A percentile compares a stretch with the other conserved stretches of the same genome.
Conservation (phyloP, 164 flowering plant genomes). For the Saururus chinensis region DNA sequence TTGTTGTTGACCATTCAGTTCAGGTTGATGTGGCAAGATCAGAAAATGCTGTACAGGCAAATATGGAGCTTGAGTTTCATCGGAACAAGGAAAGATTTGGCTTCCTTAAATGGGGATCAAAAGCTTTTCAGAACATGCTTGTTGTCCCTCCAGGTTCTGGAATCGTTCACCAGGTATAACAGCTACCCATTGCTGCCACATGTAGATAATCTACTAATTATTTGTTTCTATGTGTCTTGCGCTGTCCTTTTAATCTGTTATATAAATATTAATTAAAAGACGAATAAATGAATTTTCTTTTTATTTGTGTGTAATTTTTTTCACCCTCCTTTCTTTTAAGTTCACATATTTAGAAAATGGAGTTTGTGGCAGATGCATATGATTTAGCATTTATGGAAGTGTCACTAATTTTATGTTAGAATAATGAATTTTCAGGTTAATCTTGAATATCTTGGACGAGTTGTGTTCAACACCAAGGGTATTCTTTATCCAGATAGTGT, state of each 20-base stretch:
- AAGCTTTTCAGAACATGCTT: slow-evolving; percentile 73
- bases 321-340: background rate
- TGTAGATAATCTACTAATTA: no score
- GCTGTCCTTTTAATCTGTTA: no score
- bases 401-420: background rate
- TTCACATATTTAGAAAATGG: background rate
- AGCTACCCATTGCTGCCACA: background rate
- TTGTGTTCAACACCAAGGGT: slow-evolving; percentile 80
- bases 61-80: slow-evolving; percentile 69
- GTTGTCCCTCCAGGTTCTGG: slow-evolving; percentile 95
- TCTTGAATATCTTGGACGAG: slow-evolving; percentile 86
- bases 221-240: no score
- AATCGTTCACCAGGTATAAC: slow-evolving; percentile 74
- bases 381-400: background rate
- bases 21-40: slow-evolving; percentile 76
- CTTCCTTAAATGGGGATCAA: slow-evolving; percentile 88
- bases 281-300: no score
- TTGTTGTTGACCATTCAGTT: slow-evolving; percentile 86
- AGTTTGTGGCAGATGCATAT: background rate
- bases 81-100: slow-evolving; percentile 77
- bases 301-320: no score
- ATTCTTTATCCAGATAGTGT: slow-evolving; percentile 89
- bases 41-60: slow-evolving; percentile 73
- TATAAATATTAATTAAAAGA: no score
- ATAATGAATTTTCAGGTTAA: slow-evolving; percentile 54